phyloP scores from a whole-genome alignment of 805 yeast species.

The Candida vartiovaarae region DNA sequence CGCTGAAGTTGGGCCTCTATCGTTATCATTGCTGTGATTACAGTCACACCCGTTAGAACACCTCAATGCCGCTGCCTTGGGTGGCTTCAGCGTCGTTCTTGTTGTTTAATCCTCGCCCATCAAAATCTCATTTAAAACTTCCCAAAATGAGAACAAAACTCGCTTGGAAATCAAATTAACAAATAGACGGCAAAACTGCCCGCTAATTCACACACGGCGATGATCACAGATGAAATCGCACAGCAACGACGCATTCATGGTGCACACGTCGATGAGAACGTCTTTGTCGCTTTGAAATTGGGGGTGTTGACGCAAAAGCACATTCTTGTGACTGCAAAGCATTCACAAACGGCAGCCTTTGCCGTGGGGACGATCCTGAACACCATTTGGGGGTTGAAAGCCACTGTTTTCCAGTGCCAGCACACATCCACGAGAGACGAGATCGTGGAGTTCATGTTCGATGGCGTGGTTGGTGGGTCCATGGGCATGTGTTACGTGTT shows the following conservation, averaged over 20 bases:
- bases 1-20: no score
- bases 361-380: slow-evolving; percentile 15
- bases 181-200: no score
- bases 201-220: not conserved
- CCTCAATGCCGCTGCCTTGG: no score
- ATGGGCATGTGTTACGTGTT: slow-evolving; percentile 5
- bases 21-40: no score
- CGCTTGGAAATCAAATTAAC: no score
- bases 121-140: no score
- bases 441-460: slow-evolving; percentile 2
- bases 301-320: slow-evolving; percentile 22
- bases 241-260: not conserved
- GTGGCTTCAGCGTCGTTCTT: no score
- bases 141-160: no score
- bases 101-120: no score
- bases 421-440: not conserved
- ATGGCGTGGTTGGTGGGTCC: slow-evolving; percentile 4
- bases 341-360: slow-evolving; percentile 7
- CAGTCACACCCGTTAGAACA: no score
- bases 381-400: slow-evolving; percentile 7
- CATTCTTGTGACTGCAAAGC: slow-evolving; percentile 20
- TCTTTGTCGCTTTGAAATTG: slow-evolving; percentile 11
- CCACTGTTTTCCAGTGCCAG: not conserved
- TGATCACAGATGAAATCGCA: not conserved
- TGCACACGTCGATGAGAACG: slow-evolving; percentile 7